phyloP scores from a whole-genome alignment of 176 grass and related monocot species.

The Cenchrus americanus region DNA sequence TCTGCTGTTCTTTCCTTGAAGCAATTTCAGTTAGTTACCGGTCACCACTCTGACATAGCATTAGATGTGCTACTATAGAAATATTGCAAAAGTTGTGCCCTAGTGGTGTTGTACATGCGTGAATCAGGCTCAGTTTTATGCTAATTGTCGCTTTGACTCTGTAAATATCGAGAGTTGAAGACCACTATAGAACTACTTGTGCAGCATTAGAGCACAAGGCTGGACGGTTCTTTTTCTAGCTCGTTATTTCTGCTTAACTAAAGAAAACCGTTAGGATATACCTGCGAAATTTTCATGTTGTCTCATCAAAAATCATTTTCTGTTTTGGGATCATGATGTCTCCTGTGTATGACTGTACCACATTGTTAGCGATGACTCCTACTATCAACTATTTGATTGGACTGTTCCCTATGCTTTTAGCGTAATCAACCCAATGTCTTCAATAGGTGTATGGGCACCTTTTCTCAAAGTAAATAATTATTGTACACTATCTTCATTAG shows the following conservation, averaged over 20 bases:
- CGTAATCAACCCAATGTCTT: slow-evolving; percentile 36
- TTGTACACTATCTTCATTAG: slow-evolving; percentile 19
- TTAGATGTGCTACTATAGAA: background rate
- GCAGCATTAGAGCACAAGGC: background rate
- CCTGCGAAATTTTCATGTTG: background rate
- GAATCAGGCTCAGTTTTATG: background rate
- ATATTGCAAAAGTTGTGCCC: background rate
- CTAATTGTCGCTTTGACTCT: background rate
- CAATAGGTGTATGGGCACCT: slow-evolving; percentile 31
- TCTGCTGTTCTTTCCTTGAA: slow-evolving; percentile 6
- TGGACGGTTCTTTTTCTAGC: background rate
- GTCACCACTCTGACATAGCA: background rate
- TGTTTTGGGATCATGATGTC: slow-evolving; percentile 36
- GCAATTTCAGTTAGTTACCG: slow-evolving; percentile 9
- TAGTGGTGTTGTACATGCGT: background rate
- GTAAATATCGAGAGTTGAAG: background rate
- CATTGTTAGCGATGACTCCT: slow-evolving; percentile 28
- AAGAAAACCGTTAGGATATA: background rate
- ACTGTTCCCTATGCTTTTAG: slow-evolving; percentile 30
- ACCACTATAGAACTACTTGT: background rate
- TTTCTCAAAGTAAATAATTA: slow-evolving; percentile 44
- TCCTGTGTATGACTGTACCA: slow-evolving; percentile 26
- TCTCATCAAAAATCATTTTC: background rate
- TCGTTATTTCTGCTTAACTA: background rate
- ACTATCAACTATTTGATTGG: slow-evolving; percentile 27